A percentile compares a stretch with the other conserved stretches of the same genome.
Conservation (phyloP, 2,329 filamentous ascomycete species). For the Nigrospora osmanthi region DNA sequence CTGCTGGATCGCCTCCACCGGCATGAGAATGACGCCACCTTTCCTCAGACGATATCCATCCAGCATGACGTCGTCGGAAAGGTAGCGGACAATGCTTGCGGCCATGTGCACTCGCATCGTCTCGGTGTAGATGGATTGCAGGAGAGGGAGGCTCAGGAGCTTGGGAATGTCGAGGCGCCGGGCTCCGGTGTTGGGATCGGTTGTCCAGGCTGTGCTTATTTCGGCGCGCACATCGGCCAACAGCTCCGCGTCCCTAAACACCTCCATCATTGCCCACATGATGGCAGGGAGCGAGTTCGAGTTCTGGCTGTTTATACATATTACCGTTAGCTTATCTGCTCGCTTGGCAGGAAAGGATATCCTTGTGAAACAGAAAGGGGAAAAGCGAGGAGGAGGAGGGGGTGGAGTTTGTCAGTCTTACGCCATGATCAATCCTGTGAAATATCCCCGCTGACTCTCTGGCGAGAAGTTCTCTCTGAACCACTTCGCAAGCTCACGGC, state of each 20-base stretch:
- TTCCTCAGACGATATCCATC: slow-evolving; percentile 9
- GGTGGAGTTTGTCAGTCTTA: not conserved
- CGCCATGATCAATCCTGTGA: slow-evolving; percentile 5
- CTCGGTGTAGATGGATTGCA: slow-evolving; percentile 19
- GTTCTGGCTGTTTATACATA: slow-evolving; percentile 8
- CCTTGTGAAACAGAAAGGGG: no score
- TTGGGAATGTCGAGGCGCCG: slow-evolving; percentile 8
- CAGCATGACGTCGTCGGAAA: slow-evolving; percentile 6
- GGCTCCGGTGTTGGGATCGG: slow-evolving; percentile 6
- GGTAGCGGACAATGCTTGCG: slow-evolving; percentile 15
- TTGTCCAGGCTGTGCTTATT: slow-evolving; percentile 2
- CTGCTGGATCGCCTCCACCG: slow-evolving; percentile 12
- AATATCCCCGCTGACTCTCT: not conserved
- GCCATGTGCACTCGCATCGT: slow-evolving; percentile 15
- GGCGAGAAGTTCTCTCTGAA: slow-evolving; percentile 8
- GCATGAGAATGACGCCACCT: slow-evolving; percentile 13
- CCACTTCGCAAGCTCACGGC: slow-evolving; percentile 12
- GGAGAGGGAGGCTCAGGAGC: slow-evolving; percentile 12
- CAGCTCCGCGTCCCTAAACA: slow-evolving; percentile 13
- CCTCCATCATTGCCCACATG: slow-evolving; percentile 19
- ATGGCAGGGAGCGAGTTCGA: slow-evolving; percentile 19
- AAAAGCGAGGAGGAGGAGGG: no score
- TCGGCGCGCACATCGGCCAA: slow-evolving; percentile 13
- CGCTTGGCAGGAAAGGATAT: no score
- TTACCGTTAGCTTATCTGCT: no score